phyloP scores from a whole-genome alignment of 2,329 filamentous ascomycete genomes.

The Ascochyta koolunga region DNA sequence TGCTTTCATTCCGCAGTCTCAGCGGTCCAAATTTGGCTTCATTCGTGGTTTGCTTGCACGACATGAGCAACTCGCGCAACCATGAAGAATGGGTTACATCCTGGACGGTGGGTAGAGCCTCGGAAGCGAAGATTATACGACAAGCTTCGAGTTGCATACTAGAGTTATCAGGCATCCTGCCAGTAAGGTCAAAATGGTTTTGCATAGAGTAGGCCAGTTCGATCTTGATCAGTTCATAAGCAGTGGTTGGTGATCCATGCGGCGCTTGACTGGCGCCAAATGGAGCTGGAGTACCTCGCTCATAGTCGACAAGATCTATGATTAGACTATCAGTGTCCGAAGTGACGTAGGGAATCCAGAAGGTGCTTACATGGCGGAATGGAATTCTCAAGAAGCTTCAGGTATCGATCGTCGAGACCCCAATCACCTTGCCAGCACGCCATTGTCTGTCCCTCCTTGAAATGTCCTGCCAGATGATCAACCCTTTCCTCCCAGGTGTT shows the following conservation, averaged over 20 bases:
- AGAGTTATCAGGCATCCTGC: conserved; percentile 27
- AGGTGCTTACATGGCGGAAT: conserved; percentile 28
- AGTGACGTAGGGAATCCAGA: background rate
- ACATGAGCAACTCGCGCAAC: conserved; percentile 35
- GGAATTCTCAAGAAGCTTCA: conserved; percentile 25
- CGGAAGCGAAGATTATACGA: conserved; percentile 35
- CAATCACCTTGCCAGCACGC: conserved; percentile 36
- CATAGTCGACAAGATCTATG: conserved; percentile 30
- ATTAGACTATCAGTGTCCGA: background rate
- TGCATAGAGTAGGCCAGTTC: conserved; percentile 34
- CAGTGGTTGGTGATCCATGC: conserved; percentile 31
- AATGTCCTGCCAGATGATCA: conserved; percentile 37
- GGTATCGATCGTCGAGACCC: conserved; percentile 26
- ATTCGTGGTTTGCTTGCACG: conserved; percentile 21
- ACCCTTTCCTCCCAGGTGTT: conserved; percentile 29
- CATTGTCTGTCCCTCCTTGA: conserved; percentile 32
- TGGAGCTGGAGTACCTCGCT: conserved; percentile 28
- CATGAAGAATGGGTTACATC: conserved; percentile 19
- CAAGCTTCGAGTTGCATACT: conserved; percentile 36
- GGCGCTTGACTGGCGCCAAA: conserved; percentile 30
- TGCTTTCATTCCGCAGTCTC: conserved; percentile 21
- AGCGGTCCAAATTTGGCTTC: conserved; percentile 31
- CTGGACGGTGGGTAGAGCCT: conserved; percentile 16
- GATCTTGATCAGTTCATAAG: conserved; percentile 33
- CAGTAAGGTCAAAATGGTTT: conserved; percentile 26